Base-by-base conservation (phyloP, 768 basidiomycete genomes). In the Boletus vermiculosoides region DNA sequence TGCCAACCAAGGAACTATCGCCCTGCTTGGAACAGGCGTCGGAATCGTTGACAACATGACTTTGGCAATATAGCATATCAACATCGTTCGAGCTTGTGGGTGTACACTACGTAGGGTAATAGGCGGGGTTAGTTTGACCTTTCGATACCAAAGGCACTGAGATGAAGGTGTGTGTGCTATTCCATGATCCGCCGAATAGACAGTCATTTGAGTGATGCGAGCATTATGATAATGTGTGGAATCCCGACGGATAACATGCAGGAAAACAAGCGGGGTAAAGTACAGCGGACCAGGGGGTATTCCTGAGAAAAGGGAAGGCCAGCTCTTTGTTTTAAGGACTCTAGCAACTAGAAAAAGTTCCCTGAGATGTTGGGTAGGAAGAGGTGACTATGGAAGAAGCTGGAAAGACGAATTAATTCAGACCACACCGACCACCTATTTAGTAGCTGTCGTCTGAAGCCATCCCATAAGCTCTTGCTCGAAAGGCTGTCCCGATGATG, bases 201-300 rank as follows among this genome's bases (percentile, higher is more conserved):
- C 61, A 63, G 54, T 63, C 62, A 51, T 59, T 68, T 67, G 71
- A 58, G 60, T 61, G 73, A 72, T 74, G 73, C 60, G 59, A 72
- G 70, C 68, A 73, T 70, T 69, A 75, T 66, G 73, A 69, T 73
- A 68, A 70, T 58, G 55, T 72, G 71, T 65, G 64, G 59, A 63
- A 71, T 65, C 62, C 65, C 58, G 63, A 69, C 73, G 70, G 72
- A 77, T 70, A 71, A 66, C 68, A 71, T 73, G 72, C 66, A 62
- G 71, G 47, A 64, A 66, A 57, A 65, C 63, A 66, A 63, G 36
- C 28, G 54, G 68, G 76, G 71, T 77, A 76, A 77, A 71, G 69
- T 76, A 76, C 76, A 76, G 66, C 66, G 59, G 70, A 68, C 73
- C 63, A 58, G 70, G 64, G 77, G 77, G 78, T 76, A 77, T 77